These are phyloP conservation scores for Aurantiochytrium sp. DNA, from an alignment of 108 stramenopile species.

Conservation along the genomic window DNA sequence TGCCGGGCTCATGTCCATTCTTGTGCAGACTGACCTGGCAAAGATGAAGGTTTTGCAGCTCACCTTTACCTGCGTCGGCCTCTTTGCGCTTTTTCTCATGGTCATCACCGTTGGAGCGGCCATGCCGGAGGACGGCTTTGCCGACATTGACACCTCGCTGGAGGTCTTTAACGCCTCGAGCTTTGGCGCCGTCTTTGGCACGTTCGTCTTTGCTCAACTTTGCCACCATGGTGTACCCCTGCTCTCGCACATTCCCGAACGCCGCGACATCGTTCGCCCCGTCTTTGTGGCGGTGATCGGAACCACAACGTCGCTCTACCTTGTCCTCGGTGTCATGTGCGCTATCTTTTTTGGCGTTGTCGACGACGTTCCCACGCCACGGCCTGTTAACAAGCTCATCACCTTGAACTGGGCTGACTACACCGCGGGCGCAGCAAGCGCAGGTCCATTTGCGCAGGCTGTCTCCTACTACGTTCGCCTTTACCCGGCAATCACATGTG, in stretches of 20 bases:
- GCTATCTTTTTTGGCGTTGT: neutral
- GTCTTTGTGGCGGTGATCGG: neutral
- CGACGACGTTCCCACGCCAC: neutral
- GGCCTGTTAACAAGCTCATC: slow-evolving; percentile 8
- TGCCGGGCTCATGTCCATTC: neutral
- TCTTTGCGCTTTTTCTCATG: neutral
- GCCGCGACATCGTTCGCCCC: neutral
- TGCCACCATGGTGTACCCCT: neutral
- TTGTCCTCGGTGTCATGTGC: neutral
- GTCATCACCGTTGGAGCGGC: neutral
- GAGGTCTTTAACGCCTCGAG: neutral
- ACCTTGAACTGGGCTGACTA: slow-evolving; percentile 3
- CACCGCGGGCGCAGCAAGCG: neutral
- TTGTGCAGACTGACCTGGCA: neutral
- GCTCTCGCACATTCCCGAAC: neutral
- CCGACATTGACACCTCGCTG: neutral
- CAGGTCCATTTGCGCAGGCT: neutral
- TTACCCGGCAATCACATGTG: neutral
- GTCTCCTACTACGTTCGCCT: neutral
- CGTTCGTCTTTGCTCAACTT: neutral
- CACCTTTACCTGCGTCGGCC: neutral
- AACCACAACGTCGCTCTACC: neutral
- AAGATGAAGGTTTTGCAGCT: neutral
- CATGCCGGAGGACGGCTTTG: neutral
- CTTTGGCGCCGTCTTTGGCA: slow-evolving; percentile 16